Conservation (phyloP, 768 basidiomycete species). For the Sutorius australiensis region DNA sequence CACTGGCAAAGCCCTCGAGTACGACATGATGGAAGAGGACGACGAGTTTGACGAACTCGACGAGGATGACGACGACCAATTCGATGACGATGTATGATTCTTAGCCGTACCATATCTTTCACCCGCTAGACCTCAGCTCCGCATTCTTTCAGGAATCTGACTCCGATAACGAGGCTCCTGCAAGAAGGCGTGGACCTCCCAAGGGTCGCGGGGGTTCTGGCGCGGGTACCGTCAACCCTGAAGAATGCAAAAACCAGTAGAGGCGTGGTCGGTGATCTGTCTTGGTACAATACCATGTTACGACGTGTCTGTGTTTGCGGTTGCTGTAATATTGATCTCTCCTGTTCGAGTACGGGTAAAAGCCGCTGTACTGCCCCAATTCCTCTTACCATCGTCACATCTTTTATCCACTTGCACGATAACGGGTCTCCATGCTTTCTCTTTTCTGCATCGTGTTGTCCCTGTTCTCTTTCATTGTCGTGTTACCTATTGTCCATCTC, state of each 20-base stretch:
- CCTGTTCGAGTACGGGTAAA: conserved; percentile 2
- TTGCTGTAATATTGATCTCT: conserved; percentile 15
- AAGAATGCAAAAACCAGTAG: conserved; percentile 93
- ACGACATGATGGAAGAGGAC: conserved; percentile 56
- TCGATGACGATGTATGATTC: conserved; percentile 55
- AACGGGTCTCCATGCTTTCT: neutral
- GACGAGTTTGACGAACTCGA: conserved; percentile 60
- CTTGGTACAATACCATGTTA: conserved; percentile 19
- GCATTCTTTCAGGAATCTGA: conserved; percentile 54
- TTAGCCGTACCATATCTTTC: conserved; percentile 10
- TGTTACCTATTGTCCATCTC: conserved; percentile 5
- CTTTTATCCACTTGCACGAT: neutral
- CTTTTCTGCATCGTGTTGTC: neutral
- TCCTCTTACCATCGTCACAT: neutral
- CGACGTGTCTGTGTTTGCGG: conserved; percentile 6
- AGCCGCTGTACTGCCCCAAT: conserved; percentile 7
- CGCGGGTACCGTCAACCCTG: conserved; percentile 49
- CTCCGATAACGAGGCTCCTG: conserved; percentile 60
- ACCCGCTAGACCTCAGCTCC: conserved; percentile 16
- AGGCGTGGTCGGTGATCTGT: conserved; percentile 7
- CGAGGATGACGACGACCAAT: conserved; percentile 47
- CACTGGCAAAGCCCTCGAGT: conserved; percentile 92
- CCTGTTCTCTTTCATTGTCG: neutral
- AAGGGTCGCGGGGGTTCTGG: conserved; percentile 49
- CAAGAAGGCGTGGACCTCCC: conserved; percentile 53